A percentile compares a stretch with the other conserved stretches of the same genome.
Conservation (phyloP, 306 rosid species). For the Vigna radiata region DNA sequence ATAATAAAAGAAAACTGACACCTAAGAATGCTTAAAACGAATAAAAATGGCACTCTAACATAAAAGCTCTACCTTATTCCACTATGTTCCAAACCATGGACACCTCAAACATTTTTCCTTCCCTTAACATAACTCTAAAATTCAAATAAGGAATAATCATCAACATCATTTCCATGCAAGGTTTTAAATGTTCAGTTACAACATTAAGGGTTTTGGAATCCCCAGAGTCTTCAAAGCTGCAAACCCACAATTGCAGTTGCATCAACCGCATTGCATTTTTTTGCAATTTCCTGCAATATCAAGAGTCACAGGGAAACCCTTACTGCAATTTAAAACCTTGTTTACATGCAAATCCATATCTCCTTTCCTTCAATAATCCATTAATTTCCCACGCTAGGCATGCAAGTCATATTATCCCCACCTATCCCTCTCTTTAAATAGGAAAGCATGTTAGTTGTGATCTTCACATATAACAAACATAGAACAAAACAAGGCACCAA, state of each 20-base stretch:
- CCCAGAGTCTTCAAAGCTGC: not conserved
- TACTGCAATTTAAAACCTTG: not conserved
- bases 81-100: not conserved
- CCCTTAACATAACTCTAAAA: not conserved
- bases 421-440: not conserved
- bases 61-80: constrained; percentile 14
- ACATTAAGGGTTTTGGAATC: not conserved
- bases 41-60: not conserved
- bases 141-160: not conserved
- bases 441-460: not conserved
- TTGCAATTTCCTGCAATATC: not conserved
- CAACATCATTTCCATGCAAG: not conserved
- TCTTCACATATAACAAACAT: not conserved
- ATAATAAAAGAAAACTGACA: no score
- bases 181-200: not conserved
- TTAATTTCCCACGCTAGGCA: not conserved
- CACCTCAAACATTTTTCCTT: no score
- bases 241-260: not conserved
- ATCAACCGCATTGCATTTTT: not conserved
- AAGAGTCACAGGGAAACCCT: not conserved
- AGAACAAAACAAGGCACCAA: not conserved
- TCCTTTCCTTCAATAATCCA: not conserved
- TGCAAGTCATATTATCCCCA: not conserved
- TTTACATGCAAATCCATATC: not conserved
- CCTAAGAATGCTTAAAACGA: not conserved